Evolutionary conservation across 208 protist genomes (phyloP).

Genomic region (Phytomonas sp.): DNA sequence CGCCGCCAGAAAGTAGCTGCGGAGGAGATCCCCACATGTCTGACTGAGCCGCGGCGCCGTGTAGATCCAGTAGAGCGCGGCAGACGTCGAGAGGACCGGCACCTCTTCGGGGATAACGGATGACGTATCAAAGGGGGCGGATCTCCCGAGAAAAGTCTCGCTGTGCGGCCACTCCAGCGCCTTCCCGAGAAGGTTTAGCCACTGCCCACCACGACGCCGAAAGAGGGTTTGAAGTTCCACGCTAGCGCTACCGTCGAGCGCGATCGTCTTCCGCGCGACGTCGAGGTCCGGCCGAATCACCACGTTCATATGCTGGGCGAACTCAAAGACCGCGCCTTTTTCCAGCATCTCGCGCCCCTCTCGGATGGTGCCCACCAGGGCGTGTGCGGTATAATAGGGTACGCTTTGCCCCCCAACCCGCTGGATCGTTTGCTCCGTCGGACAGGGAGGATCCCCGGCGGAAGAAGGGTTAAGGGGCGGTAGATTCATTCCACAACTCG

Average conservation of each 20-base stretch:
- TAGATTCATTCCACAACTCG: neutral
- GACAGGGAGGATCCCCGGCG: slow-evolving; percentile 9
- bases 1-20: slow-evolving; percentile 60
- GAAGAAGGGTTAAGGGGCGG: too few species aligned
- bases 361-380: slow-evolving; percentile 34
- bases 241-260: slow-evolving; percentile 10
- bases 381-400: slow-evolving; percentile 25
- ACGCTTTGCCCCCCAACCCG: slow-evolving; percentile 55
- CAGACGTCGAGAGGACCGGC: neutral
- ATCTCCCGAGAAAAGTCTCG: too few species aligned
- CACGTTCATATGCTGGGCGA: slow-evolving; percentile 56
- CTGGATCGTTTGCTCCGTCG: slow-evolving; percentile 27
- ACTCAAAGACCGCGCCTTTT: slow-evolving; percentile 42
- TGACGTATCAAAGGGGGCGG: neutral
- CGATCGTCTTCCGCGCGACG: slow-evolving; percentile 15
- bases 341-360: slow-evolving; percentile 20
- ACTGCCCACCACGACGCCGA: slow-evolving; percentile 17
- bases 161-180: slow-evolving; percentile 13
- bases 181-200: slow-evolving; percentile 22
- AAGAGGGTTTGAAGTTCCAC: slow-evolving; percentile 13
- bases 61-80: neutral
- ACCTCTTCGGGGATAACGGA: neutral
- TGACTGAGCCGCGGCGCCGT: slow-evolving; percentile 33
- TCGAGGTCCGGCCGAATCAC: slow-evolving; percentile 33
- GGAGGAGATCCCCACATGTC: slow-evolving; percentile 42